Evolutionary conservation across 768 basidiomycete species (phyloP).

Genomic region (Macrolepiota fuliginosa): DNA sequence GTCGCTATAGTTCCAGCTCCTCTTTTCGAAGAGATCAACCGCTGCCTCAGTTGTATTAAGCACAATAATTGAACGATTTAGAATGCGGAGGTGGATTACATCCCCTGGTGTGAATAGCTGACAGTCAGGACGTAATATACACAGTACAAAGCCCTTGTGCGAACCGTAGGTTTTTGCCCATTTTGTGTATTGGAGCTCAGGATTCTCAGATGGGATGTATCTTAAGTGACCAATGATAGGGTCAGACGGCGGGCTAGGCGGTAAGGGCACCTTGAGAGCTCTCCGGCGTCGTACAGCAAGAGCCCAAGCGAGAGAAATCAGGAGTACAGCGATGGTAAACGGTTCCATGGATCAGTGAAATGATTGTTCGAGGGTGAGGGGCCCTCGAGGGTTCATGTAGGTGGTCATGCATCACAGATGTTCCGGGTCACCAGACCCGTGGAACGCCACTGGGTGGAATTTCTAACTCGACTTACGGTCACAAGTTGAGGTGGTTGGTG

Average conservation of each 20-base stretch:
- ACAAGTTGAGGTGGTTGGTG: too few species aligned
- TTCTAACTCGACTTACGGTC: too few species aligned
- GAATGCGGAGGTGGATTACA: not conserved
- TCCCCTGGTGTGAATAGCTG: not conserved
- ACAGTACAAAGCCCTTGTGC: not conserved
- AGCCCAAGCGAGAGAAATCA: not conserved
- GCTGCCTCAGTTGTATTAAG: conserved; percentile 15
- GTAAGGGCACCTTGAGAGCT: not conserved
- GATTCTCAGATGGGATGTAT: not conserved
- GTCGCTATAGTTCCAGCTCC: conserved; percentile 16
- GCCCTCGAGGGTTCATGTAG: not conserved
- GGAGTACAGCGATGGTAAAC: not conserved
- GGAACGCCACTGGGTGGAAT: too few species aligned
- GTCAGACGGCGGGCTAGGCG: conserved; percentile 1
- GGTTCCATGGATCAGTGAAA: not conserved
- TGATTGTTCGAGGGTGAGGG: too few species aligned
- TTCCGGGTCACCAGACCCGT: not conserved
- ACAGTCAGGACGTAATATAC: not conserved
- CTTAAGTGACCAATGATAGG: conserved; percentile 3
- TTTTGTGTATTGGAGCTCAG: not conserved
- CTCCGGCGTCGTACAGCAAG: not conserved
- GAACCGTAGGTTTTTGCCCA: conserved; percentile 7
- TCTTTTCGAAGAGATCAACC: conserved; percentile 19
- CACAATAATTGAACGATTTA: conserved; percentile 10
- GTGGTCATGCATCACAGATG: too few species aligned